phyloP scores from a whole-genome alignment of 192 early-diverging fungal species.

The Backusella luteola region DNA sequence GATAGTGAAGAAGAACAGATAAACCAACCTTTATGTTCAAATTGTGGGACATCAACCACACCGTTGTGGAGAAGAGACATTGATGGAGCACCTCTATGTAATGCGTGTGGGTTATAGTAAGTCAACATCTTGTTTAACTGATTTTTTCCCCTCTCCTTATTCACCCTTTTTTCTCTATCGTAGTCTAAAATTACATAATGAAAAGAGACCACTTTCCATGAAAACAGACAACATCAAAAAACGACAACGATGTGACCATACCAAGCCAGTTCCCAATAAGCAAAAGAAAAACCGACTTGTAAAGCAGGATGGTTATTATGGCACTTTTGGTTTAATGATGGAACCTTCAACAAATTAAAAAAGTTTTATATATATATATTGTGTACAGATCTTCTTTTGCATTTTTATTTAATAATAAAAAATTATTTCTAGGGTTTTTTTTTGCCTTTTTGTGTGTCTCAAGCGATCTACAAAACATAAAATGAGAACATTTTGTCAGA shows the following conservation, averaged over 20 bases:
- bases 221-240: constrained; percentile 53
- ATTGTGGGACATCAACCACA: constrained; percentile 81
- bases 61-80: constrained; percentile 86
- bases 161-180: not conserved
- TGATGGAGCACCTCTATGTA: constrained; percentile 49
- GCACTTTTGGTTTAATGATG: constrained; percentile 7
- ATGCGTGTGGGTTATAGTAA: constrained; percentile 55
- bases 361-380: not conserved
- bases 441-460: not conserved
- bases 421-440: not conserved
- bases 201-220: constrained; percentile 50
- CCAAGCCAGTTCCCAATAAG: not conserved
- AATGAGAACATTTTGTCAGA: not conserved
- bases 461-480: not conserved
- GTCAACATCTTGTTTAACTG: not conserved
- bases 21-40: constrained; percentile 57
- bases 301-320: not conserved
- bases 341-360: not conserved
- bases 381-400: constrained; percentile 9
- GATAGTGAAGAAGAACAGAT: constrained; percentile 32
- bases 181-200: constrained; percentile 50
- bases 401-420: not conserved
- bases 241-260: constrained; percentile 46
- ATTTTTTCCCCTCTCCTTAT: not conserved
- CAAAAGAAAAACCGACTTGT: not conserved